phyloP scores from a whole-genome alignment of 768 basidiomycete species.

The Hygrocybe coccinea region DNA sequence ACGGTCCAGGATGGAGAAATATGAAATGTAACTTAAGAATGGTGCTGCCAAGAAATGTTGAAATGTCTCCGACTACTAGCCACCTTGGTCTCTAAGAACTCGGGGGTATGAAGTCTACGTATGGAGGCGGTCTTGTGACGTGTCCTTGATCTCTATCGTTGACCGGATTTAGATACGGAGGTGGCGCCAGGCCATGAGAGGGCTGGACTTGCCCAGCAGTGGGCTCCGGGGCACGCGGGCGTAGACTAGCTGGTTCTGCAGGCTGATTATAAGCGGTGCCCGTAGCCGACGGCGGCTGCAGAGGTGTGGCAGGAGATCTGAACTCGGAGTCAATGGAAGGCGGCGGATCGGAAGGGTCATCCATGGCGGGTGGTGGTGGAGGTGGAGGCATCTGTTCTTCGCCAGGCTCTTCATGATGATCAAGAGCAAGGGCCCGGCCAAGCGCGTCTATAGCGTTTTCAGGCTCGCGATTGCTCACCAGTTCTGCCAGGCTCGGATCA shows the following conservation, averaged over 20 bases:
- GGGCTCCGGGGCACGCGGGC: constrained; percentile 31
- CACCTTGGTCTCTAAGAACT: background rate
- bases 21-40: background rate
- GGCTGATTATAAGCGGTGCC: constrained; percentile 21
- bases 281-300: constrained; percentile 32
- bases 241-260: constrained; percentile 28
- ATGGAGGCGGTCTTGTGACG: constrained; percentile 56
- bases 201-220: constrained; percentile 31
- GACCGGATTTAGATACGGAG: constrained; percentile 67
- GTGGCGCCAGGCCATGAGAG: constrained; percentile 62
- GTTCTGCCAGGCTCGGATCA: constrained; percentile 64
- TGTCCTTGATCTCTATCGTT: constrained; percentile 46
- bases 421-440: constrained; percentile 54
- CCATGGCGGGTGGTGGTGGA: constrained; percentile 77
- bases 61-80: constrained; percentile 9
- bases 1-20: background rate
- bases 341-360: constrained; percentile 84
- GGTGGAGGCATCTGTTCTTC: constrained; percentile 55
- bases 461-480: constrained; percentile 54
- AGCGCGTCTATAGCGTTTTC: constrained; percentile 53
- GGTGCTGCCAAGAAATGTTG: constrained; percentile 14
- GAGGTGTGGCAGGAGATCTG: constrained; percentile 42
- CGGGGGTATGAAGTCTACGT: constrained; percentile 43
- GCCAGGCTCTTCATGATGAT: constrained; percentile 42
- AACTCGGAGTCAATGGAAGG: constrained; percentile 84